phyloP scores from a whole-genome alignment of 805 yeast species.

The Lipomyces sp. region DNA sequence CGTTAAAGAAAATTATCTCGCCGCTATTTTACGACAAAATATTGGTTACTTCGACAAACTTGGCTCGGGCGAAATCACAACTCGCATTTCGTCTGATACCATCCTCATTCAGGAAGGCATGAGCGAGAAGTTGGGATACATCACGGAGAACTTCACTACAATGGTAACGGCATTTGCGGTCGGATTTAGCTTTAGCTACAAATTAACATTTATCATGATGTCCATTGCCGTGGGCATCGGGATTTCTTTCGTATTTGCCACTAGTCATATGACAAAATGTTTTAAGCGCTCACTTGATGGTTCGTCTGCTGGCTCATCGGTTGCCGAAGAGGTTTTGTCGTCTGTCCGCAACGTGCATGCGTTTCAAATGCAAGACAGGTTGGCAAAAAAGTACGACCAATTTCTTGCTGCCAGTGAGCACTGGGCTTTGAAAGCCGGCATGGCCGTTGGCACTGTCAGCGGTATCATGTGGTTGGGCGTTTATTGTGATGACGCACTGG shows the following conservation, averaged over 20 bases:
- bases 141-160: conserved; percentile 29
- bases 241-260: conserved; percentile 19
- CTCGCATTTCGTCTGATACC: conserved; percentile 34
- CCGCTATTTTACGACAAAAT: conserved; percentile 33
- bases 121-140: conserved; percentile 33
- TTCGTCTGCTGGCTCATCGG: conserved; percentile 36
- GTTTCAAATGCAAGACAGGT: conserved; percentile 32
- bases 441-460: conserved; percentile 38
- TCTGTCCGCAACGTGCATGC: conserved; percentile 36
- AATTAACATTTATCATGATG: conserved; percentile 31
- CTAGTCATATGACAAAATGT: conserved; percentile 27
- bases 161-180: conserved; percentile 31
- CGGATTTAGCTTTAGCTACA: conserved; percentile 28
- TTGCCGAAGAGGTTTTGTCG: conserved; percentile 35
- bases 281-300: conserved; percentile 22
- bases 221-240: conserved; percentile 27
- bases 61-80: conserved; percentile 36
- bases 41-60: conserved; percentile 34
- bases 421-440: conserved; percentile 28
- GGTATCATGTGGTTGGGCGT: conserved; percentile 41
- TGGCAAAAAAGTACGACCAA: conserved; percentile 29
- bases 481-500: conserved; percentile 43
- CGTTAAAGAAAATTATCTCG: conserved; percentile 32
- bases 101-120: conserved; percentile 35
- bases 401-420: conserved; percentile 26